Base-by-base conservation (phyloP, 495 filamentous ascomycete genomes). In the Gamarada debralockiae region DNA sequence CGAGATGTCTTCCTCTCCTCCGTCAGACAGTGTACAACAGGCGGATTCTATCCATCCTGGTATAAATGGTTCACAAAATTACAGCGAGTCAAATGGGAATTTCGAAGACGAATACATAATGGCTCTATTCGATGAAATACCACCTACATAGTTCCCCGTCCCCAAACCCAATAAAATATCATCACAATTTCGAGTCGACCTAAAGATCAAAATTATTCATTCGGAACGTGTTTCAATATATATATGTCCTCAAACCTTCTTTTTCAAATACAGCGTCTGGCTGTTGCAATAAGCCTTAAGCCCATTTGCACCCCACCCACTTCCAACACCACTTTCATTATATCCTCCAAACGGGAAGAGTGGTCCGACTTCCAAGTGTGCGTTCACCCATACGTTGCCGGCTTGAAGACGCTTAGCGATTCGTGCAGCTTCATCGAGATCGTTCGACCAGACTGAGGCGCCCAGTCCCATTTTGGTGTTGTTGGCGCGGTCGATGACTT, bases 271-370 rank as follows among this genome's bases (percentile, higher is more conserved):
- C 5, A 39, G 6, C 4, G 40, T 43, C 40, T 43, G 40, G 13
- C 10, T 18, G 17, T 47, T 47, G 25, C 24, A 33, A n/a, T 27
- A 31, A 7, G 10, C 23, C 50, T 74, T 66, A 55, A 81, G 49
- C 18, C 81, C 81, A 24, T 66, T 64, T 9, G 67, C 36, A 6
- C 73, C 73, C 70, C 70, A 73, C 50, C 81, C 81, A 37, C 66
- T 67, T 12, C 81, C 80, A 48, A 81, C 68, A 10, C 81, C 81
- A 47, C 70, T 74, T 51, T 78, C 64, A 69, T 82, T 82, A 57
- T 76, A 72, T 3, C 80, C 79, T 15, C 72, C 76, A 56, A 82
- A 82, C 4, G 72, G 66, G 1, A 65, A 66, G 51, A 72, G 70
- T n/a, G 70, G 72, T 13, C 24, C 29, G 3, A 62, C 27, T 24